Base-by-base conservation (phyloP, 306 rosid genomes). In the Carpinus viminea region DNA sequence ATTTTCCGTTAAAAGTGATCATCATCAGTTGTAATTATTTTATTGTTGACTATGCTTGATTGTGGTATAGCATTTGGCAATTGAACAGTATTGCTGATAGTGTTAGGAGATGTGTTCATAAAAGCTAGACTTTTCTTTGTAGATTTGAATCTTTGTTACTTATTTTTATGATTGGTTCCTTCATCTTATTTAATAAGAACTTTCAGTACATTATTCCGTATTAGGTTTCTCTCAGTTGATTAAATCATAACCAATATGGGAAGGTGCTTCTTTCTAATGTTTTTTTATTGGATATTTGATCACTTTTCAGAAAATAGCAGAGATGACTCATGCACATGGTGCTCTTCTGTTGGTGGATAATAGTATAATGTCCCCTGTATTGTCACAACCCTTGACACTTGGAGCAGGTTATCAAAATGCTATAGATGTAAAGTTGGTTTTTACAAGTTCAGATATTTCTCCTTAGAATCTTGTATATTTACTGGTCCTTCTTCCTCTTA, bases 361-460 rank as follows among this genome's bases (percentile, higher is more conserved):
- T 80, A 94, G 92, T 81, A 94, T 94, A 85, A 85, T 94, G 97
- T 91, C 98, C 20, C 98, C 98, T 73, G 92, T 92, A 65, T 86
- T 94, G 86, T 94, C 93, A 57, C 86, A 65, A 71, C 98, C 98
- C 60, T 76, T 94, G 86, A 93, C 91, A 83, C 89, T 92, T 78
- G 97, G 97, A 90, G 98, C 98, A 86, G 97, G 98, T 94, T 68
- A 94, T 76, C 47, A 16, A 64, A 38, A 20, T 11, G 48, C 8
- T 68, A 68, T 41, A 57, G 75, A 34, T 72, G 34, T 46, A 15
- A 68, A 72, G 56, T 52, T 72, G 57, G 47, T 9, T 73, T 85
- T 52, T 69, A 34, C 65, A 62, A 26, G 24, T 36, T 70, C 15
- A 43, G 7, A 41, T 18, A 56, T 5, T 47, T 61, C 52, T 65